Base-by-base conservation (phyloP, 202 grass and related monocot species). In the Panicum hallii region DNA sequence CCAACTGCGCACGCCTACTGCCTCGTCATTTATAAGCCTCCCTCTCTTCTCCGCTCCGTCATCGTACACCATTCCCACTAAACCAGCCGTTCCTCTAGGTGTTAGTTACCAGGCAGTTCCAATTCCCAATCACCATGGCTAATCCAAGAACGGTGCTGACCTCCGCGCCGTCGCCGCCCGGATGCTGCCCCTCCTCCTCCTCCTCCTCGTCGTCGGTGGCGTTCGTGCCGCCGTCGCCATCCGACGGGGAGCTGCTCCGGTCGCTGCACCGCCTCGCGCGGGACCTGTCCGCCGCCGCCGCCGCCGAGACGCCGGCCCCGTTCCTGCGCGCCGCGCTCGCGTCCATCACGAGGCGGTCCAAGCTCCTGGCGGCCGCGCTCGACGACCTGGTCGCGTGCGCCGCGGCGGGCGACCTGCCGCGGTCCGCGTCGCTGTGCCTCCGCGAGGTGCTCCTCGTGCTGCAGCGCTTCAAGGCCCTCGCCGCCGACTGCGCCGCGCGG, bases 381-480 rank as follows among this genome's bases (percentile, higher is more conserved):
- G 90, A 99, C 81, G 96, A 99, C 83, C 82, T 99, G 7, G 79
- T 82, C 48, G 47, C 50, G 23, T 81, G 78, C 79, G 30, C 9
- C 11, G 63, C 65, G 4, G 26, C 6, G 0, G 82, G 19, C 14
- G 79, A 67, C 66, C 58, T 96, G 56, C 90, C 91, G 16, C 88
- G 93, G 8, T 88, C 90, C 0, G 88, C 93, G 30, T 89, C 91
- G 42, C 88, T 96, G 44, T 99, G 93, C 83, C 90, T 94, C 14
- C 80, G 88, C 10, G 97, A 99, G 93, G 75, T 94, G 61, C 97
- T 94, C 38, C 72, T 99, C 32, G 91, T 93, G 53, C 87, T 99
- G 34, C 97, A 94, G 89, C 91, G 93, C 3, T 94, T 96, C 74
- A 94, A 92, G 90, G 78, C 86, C 0, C 48, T 94, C 9, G 72